Evolutionary conservation across 2,329 filamentous ascomycete genomes (phyloP).

Genomic region (Ramichloridium luteum): DNA sequence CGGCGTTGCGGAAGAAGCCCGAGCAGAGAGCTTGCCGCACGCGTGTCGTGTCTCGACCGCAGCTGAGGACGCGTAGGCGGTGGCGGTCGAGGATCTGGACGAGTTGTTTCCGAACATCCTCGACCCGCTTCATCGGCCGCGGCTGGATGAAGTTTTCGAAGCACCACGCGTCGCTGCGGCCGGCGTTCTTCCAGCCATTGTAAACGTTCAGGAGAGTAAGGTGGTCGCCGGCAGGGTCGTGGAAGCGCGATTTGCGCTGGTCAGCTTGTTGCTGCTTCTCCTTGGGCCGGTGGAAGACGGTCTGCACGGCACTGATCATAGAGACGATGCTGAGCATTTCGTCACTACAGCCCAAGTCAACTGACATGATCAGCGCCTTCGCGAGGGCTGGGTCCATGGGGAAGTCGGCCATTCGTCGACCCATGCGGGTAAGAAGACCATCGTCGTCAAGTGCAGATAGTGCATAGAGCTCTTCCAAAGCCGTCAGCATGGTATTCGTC

Average conservation of each 20-base stretch:
- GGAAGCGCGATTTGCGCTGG: slow-evolving; percentile 95
- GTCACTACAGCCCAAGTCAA: slow-evolving; percentile 80
- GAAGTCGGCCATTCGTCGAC: slow-evolving; percentile 96
- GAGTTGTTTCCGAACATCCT: slow-evolving; percentile 85
- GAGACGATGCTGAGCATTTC: slow-evolving; percentile 90
- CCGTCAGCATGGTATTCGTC: slow-evolving; percentile 94
- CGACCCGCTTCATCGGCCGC: slow-evolving; percentile 72
- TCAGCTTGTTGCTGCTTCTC: slow-evolving; percentile 95
- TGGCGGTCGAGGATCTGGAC: slow-evolving; percentile 90
- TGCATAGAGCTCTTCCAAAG: slow-evolving; percentile 87
- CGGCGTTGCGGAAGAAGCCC: slow-evolving; percentile 91
- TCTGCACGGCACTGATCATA: slow-evolving; percentile 71
- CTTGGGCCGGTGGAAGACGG: slow-evolving; percentile 88
- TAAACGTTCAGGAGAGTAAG: slow-evolving; percentile 92
- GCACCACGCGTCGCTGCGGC: slow-evolving; percentile 80
- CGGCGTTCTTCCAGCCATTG: slow-evolving; percentile 84
- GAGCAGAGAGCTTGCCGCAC: slow-evolving; percentile 81
- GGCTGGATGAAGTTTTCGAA: slow-evolving; percentile 97
- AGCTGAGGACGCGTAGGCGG: slow-evolving; percentile 68
- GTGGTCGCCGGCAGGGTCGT: slow-evolving; percentile 89
- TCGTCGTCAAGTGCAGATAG: slow-evolving; percentile 88
- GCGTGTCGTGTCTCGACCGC: slow-evolving; percentile 74
- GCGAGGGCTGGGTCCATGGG: slow-evolving; percentile 91
- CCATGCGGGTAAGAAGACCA: slow-evolving; percentile 79
- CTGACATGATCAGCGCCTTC: slow-evolving; percentile 78